These are phyloP conservation scores for Apiotrichum siamense DNA, from an alignment of 1,284 basidiomycete genomes.

Conservation along the genomic window DNA sequence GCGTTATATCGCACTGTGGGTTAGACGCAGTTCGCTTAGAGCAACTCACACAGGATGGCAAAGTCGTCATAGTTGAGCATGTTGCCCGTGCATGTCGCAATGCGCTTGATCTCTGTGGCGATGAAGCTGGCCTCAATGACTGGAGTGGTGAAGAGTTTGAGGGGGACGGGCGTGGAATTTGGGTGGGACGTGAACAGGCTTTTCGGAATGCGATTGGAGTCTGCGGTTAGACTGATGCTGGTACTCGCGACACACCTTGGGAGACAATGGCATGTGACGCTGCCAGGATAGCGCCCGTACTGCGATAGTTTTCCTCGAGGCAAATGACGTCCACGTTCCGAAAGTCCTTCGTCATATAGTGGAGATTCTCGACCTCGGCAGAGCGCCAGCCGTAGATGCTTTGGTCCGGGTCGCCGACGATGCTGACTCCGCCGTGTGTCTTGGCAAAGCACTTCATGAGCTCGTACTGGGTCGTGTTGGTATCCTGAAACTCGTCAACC, in stretches of 20 bases:
- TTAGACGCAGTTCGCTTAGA: neutral
- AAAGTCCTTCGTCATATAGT: slow-evolving; percentile 70
- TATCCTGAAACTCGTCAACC: slow-evolving; percentile 89
- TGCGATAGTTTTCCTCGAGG: slow-evolving; percentile 83
- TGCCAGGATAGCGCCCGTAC: slow-evolving; percentile 69
- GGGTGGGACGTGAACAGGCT: slow-evolving; percentile 69
- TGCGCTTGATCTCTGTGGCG: slow-evolving; percentile 70
- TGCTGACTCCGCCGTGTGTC: slow-evolving; percentile 58
- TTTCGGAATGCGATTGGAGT: slow-evolving; percentile 62
- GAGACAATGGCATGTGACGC: slow-evolving; percentile 71
- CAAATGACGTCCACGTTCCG: slow-evolving; percentile 60
- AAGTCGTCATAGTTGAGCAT: slow-evolving; percentile 69
- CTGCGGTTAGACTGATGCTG: slow-evolving; percentile 8
- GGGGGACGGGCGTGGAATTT: slow-evolving; percentile 54
- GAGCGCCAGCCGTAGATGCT: slow-evolving; percentile 89
- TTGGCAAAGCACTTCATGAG: slow-evolving; percentile 70
- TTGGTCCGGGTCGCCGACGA: slow-evolving; percentile 91
- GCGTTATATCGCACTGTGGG: slow-evolving; percentile 72
- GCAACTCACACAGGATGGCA: slow-evolving; percentile 63
- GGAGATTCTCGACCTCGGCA: slow-evolving; percentile 72
- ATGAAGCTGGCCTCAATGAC: slow-evolving; percentile 63
- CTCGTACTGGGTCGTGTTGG: slow-evolving; percentile 77
- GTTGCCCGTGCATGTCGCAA: slow-evolving; percentile 68
- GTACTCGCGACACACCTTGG: slow-evolving; percentile 55
- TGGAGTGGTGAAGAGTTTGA: slow-evolving; percentile 38